phyloP scores from a whole-genome alignment of 2,329 filamentous ascomycete genomes.

The Hypoxylon sp. region DNA sequence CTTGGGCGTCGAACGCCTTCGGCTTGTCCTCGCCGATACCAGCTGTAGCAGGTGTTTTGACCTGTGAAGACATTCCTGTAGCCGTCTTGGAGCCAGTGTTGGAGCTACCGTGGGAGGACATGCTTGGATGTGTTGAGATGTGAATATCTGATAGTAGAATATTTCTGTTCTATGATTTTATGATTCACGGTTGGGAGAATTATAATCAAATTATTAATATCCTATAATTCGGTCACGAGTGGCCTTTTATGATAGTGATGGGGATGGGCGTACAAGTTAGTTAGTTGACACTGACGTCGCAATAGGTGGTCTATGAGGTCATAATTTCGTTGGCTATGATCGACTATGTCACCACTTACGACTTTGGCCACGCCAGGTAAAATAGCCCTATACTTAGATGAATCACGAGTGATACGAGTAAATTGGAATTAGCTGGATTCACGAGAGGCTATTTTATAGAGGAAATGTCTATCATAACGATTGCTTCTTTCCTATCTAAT shows the following conservation, averaged over 20 bases:
- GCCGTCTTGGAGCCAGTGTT: slow-evolving; percentile 52
- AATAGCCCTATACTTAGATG: not conserved
- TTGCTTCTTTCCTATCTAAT: too few species aligned
- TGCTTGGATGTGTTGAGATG: slow-evolving; percentile 29
- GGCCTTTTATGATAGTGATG: not conserved
- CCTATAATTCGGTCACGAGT: not conserved
- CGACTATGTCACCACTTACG: slow-evolving; percentile 38
- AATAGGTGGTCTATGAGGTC: slow-evolving; percentile 38
- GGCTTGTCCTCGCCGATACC: slow-evolving; percentile 55
- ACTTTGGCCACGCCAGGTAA: not conserved
- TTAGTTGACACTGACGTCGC: slow-evolving; percentile 21
- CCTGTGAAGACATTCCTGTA: slow-evolving; percentile 51
- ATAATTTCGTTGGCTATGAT: slow-evolving; percentile 29
- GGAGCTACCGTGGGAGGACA: slow-evolving; percentile 54
- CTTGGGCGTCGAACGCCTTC: slow-evolving; percentile 64
- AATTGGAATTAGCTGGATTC: not conserved
- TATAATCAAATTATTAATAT: not conserved
- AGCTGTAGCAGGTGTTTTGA: slow-evolving; percentile 53
- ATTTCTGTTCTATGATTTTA: not conserved
- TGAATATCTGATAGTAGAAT: not conserved
- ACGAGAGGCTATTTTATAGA: too few species aligned
- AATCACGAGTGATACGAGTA: not conserved
- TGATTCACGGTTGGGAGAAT: not conserved
- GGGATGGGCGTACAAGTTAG: not conserved
- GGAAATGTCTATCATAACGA: too few species aligned